phyloP scores from a whole-genome alignment of 768 basidiomycete genomes.

The Tricholoma furcatifolium region DNA sequence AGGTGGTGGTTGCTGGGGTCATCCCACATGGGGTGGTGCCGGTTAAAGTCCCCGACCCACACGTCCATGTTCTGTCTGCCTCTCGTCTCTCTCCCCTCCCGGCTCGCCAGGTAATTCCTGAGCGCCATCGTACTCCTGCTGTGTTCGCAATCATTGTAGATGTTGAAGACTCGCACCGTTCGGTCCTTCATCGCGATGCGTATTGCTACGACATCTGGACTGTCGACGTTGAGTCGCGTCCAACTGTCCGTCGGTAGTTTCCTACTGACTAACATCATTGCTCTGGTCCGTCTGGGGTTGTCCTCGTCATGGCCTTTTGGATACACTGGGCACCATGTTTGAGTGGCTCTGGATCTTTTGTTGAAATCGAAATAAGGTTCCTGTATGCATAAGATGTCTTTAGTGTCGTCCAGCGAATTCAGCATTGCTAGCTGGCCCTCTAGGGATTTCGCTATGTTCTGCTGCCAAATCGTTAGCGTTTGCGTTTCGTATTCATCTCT shows the following conservation, averaged over 20 bases:
- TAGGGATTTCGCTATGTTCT: constrained; percentile 26
- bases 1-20: constrained; percentile 24
- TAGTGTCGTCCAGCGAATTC: constrained; percentile 9
- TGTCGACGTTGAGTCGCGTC: neutral
- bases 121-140: neutral
- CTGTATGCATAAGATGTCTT: no score
- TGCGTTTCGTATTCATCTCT: neutral
- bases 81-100: neutral
- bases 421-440: constrained; percentile 17
- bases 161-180: neutral
- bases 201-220: neutral
- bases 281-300: no score
- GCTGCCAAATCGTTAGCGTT: constrained; percentile 21
- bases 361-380: no score
- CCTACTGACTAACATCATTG: neutral
- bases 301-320: no score
- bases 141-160: no score
- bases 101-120: neutral
- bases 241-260: neutral
- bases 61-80: constrained; percentile 7
- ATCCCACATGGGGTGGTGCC: constrained; percentile 40
- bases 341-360: no score
- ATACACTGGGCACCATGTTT: no score
- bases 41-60: constrained; percentile 38
- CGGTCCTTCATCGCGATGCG: neutral